Evolutionary conservation across 78 protist genomes (phyloP).

Genomic region (Dictyostelium firmibasis): DNA sequence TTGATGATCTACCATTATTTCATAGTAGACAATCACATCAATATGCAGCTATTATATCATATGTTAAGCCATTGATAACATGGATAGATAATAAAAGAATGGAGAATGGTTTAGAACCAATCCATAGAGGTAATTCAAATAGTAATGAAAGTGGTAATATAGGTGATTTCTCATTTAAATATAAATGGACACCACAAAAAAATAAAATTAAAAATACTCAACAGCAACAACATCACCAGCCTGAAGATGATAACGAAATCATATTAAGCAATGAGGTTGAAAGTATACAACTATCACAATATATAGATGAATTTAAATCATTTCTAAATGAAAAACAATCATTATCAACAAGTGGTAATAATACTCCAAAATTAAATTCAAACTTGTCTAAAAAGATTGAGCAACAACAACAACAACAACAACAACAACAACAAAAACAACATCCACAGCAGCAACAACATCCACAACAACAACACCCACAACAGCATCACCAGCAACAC

Average conservation of each 20-base stretch:
- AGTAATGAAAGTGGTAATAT: not conserved
- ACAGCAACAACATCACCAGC: not conserved
- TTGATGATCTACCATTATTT: constrained; percentile 58
- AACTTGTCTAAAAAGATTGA: not conserved
- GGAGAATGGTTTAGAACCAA: constrained; percentile 35
- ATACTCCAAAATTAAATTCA: constrained; percentile 1
- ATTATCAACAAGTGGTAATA: not conserved
- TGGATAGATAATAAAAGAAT: constrained; percentile 25
- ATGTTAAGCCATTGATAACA: constrained; percentile 33
- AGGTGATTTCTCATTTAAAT: not conserved
- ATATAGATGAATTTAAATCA: constrained; percentile 15
- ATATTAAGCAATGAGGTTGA: constrained; percentile 19
- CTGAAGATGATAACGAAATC: constrained; percentile 19
- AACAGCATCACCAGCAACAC: not conserved
- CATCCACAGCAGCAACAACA: not conserved
- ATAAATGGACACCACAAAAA: constrained; percentile 12
- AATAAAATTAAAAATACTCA: not conserved
- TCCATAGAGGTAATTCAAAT: not conserved
- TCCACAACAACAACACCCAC: not conserved
- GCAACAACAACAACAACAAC: not conserved
- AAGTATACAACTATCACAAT: not conserved
- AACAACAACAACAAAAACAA: not conserved
- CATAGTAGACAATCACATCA: constrained; percentile 76
- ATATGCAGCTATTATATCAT: constrained; percentile 72
- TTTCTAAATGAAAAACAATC: constrained; percentile 10